These are phyloP conservation scores for Immersiporthe knoxdaviesiana DNA, from an alignment of 2,329 filamentous ascomycete genomes.

Conservation along the genomic window DNA sequence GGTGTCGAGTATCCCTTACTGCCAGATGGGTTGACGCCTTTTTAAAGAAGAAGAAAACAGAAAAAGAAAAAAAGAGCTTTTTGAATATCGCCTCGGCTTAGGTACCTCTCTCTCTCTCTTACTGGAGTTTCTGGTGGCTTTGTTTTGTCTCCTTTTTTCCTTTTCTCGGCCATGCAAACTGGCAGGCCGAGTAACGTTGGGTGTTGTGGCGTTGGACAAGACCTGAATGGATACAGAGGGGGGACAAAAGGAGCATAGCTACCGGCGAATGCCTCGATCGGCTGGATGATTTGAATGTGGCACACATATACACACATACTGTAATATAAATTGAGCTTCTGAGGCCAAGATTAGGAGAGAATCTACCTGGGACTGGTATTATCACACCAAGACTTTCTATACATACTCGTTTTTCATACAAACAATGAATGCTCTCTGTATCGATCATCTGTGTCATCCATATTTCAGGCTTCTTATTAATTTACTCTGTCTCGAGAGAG, in stretches of 20 bases:
- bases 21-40: constrained; percentile 41
- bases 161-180: background rate
- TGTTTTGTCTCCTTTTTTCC: background rate
- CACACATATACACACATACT: background rate
- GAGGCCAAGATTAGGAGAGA: background rate
- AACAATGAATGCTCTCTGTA: background rate
- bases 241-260: background rate
- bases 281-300: background rate
- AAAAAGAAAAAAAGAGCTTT: too few relatives aligned
- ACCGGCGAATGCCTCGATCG: background rate
- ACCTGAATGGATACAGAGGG: background rate
- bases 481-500: too few relatives aligned
- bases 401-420: background rate
- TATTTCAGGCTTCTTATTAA: background rate
- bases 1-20: constrained; percentile 46
- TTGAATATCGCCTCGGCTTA: background rate
- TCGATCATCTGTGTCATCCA: background rate
- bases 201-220: constrained; percentile 19
- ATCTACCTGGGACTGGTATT: background rate
- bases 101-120: background rate
- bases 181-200: background rate
- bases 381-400: background rate
- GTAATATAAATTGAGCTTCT: background rate
- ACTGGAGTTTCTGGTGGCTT: background rate
- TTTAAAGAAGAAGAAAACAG: constrained; percentile 33